Evolutionary conservation across 1,284 basidiomycete genomes (phyloP).

Genomic region (Schizophyllum commune): DNA sequence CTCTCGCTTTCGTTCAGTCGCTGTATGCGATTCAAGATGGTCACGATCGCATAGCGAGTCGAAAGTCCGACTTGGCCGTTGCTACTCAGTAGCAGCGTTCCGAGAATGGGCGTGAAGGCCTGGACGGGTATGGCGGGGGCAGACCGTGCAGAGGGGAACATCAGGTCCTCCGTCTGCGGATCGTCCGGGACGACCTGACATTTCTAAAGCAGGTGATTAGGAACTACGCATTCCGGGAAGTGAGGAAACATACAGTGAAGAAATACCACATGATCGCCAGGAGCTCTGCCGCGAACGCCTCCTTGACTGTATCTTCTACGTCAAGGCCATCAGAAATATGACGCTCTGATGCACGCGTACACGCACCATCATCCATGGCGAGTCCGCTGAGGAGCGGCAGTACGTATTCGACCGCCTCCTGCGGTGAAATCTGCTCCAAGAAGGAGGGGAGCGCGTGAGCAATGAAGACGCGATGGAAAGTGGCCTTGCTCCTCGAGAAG

Average conservation of each 20-base stretch:
- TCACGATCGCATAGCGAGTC: slow-evolving; percentile 72
- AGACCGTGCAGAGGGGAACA: slow-evolving; percentile 23
- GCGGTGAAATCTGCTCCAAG: slow-evolving; percentile 70
- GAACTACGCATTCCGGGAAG: slow-evolving; percentile 9
- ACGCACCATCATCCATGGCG: slow-evolving; percentile 79
- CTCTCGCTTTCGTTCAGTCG: slow-evolving; percentile 38
- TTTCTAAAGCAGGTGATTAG: slow-evolving; percentile 27
- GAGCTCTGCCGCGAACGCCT: slow-evolving; percentile 81
- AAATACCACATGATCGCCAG: slow-evolving; percentile 93
- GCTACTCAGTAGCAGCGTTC: slow-evolving; percentile 78
- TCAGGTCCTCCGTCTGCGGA: slow-evolving; percentile 25
- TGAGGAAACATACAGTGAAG: slow-evolving; percentile 52
- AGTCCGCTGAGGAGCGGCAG: slow-evolving; percentile 83
- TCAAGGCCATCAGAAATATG: slow-evolving; percentile 1
- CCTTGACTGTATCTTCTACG: slow-evolving; percentile 84
- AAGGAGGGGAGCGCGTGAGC: slow-evolving; percentile 71
- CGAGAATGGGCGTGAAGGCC: slow-evolving; percentile 88
- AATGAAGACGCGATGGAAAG: slow-evolving; percentile 84
- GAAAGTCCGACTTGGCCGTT: slow-evolving; percentile 69
- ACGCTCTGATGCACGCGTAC: slow-evolving; percentile 4
- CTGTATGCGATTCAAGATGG: slow-evolving; percentile 62
- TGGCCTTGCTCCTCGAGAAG: slow-evolving; percentile 79
- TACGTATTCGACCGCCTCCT: slow-evolving; percentile 92
- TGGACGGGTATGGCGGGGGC: slow-evolving; percentile 58
- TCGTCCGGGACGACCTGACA: slow-evolving; percentile 55